Conservation (phyloP, 306 rosid genomes). For the apple (Malus domestica) region ASM211411v1 NC_041793.1:44646001-44646500, state of each 20-base stretch:
- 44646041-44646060: not conserved
- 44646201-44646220: not conserved
- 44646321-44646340: conserved; percentile 98
- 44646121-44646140: conserved; percentile 65
- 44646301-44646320: conserved; percentile 87
- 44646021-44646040: not conserved
- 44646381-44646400: not conserved
- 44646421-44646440: not conserved
- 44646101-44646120: conserved; percentile 32
- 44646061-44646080: not conserved
- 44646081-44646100: not conserved
- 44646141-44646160: conserved; percentile 91
- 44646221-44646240: not conserved
- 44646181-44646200: not conserved
- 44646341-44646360: conserved; percentile 81
- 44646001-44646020: not conserved
- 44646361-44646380: conserved; percentile 93
- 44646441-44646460: conserved; percentile 34
- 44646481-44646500: conserved; percentile 97
- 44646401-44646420: conserved; percentile 2
- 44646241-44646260: not conserved
- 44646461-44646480: conserved; percentile 96
- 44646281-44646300: conserved; percentile 93
- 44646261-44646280: conserved; percentile 61
- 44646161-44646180: not conserved